These are phyloP conservation scores for Aspergillus brasiliensis DNA, from an alignment of 2,329 filamentous ascomycete species.

Conservation along the genomic window DNA sequence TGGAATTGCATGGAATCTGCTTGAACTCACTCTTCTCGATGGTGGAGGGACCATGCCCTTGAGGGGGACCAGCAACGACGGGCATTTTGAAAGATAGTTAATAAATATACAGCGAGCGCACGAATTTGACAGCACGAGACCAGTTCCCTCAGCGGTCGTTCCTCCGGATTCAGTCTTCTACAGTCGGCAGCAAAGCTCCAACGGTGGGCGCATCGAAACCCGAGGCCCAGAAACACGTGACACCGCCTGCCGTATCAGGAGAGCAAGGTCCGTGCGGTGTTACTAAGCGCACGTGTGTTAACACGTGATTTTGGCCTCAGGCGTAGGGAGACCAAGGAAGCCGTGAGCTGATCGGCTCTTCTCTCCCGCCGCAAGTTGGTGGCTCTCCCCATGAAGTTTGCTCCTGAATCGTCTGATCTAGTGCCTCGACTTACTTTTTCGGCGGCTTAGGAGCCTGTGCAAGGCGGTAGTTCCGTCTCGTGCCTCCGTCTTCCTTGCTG, in stretches of 20 bases:
- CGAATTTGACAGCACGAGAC: background rate
- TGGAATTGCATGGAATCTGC: conserved; percentile 2
- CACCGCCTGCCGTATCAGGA: conserved; percentile 16
- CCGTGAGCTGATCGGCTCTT: conserved; percentile 23
- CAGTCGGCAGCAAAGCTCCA: conserved; percentile 6
- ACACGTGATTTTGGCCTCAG: conserved; percentile 24
- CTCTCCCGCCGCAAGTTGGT: conserved; percentile 25
- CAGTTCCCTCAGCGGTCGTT: background rate
- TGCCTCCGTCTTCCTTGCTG: conserved; percentile 21
- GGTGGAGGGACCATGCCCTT: conserved; percentile 62
- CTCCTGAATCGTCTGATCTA: conserved; percentile 25
- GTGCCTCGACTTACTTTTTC: conserved; percentile 25
- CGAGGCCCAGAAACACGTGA: conserved; percentile 16
- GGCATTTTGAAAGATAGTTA: conserved; percentile 51
- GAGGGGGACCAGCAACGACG: conserved; percentile 56
- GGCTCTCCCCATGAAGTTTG: conserved; percentile 29
- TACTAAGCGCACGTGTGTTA: conserved; percentile 18
- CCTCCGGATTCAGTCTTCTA: background rate
- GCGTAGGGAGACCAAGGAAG: conserved; percentile 14
- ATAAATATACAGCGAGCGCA: background rate
- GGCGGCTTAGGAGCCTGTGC: conserved; percentile 32
- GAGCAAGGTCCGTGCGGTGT: background rate
- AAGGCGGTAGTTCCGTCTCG: conserved; percentile 35
- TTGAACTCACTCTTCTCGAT: conserved; percentile 67
- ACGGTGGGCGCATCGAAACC: conserved; percentile 10